Percentiles rank a stretch among this genome's conserved stretches.
Evolutionary conservation across 2,329 filamentous ascomycete genomes (phyloP).

Genomic region (Sclerotinia minor): DNA sequence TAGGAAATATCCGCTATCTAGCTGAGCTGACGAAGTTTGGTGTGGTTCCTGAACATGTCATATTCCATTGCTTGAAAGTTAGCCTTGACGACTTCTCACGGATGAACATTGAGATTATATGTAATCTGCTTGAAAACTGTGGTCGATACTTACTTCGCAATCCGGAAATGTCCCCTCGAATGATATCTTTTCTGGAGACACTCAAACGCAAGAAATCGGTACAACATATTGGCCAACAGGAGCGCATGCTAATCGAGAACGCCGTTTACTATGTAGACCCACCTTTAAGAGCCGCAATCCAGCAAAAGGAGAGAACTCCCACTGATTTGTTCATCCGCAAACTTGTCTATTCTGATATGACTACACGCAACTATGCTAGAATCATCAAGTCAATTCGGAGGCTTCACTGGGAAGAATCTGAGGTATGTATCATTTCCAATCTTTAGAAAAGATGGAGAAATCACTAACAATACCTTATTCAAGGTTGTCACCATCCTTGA

Average conservation of each 20-base stretch:
- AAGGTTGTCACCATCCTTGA: constrained; percentile 49
- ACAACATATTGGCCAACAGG: constrained; percentile 91
- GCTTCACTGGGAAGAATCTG: constrained; percentile 94
- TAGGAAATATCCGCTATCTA: constrained; percentile 95
- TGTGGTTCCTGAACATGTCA: constrained; percentile 95
- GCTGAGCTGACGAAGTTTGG: constrained; percentile 98
- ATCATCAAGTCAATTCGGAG: constrained; percentile 92
- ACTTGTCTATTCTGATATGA: constrained; percentile 89
- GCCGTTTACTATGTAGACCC: constrained; percentile 98
- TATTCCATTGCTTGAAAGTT: constrained; percentile 98
- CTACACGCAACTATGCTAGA: constrained; percentile 89
- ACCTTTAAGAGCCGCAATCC: constrained; percentile 86
- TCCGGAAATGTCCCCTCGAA: constrained; percentile 86
- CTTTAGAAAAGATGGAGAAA: too few relatives aligned
- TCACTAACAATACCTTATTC: constrained; percentile 21
- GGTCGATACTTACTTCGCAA: constrained; percentile 91
- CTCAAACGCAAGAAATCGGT: constrained; percentile 94
- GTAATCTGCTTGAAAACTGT: constrained; percentile 93
- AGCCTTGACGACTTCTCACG: constrained; percentile 95
- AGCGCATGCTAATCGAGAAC: constrained; percentile 98
- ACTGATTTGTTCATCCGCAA: constrained; percentile 92
- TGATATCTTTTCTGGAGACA: constrained; percentile 92
- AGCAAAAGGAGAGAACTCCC: constrained; percentile 93
- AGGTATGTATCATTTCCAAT: constrained; percentile 51
- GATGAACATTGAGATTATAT: constrained; percentile 99